Conservation (phyloP, 2,329 filamentous ascomycete species). For the Stylonectria norvegica region DNA sequence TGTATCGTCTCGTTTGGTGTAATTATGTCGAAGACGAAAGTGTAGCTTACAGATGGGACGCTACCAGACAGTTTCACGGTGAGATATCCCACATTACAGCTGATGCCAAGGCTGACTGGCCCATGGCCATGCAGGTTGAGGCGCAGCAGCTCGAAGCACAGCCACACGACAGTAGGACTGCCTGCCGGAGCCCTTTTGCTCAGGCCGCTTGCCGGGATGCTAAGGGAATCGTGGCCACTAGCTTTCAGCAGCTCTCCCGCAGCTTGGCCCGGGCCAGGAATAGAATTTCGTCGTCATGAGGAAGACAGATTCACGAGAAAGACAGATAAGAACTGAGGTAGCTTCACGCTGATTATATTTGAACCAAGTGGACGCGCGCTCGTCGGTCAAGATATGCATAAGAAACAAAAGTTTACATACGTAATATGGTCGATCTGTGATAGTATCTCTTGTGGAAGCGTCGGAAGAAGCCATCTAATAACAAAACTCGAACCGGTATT, state of each 20-base stretch:
- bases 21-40: too few species aligned
- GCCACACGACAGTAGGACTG: conserved; percentile 24
- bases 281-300: conserved; percentile 8
- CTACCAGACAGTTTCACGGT: conserved; percentile 1
- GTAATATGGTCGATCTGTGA: too few species aligned
- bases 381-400: too few species aligned
- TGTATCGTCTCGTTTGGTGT: too few species aligned
- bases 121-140: conserved; percentile 11
- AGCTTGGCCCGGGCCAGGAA: conserved; percentile 13
- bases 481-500: conserved; percentile 21
- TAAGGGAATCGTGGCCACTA: conserved; percentile 20
- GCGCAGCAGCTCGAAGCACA: conserved; percentile 23
- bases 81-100: conserved; percentile 12
- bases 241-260: conserved; percentile 4
- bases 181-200: too few species aligned
- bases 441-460: too few species aligned
- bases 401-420: too few species aligned
- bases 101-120: conserved; percentile 12
- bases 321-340: too few species aligned
- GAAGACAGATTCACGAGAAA: too few species aligned
- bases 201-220: conserved; percentile 13
- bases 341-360: too few species aligned
- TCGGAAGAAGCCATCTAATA: conserved; percentile 23
- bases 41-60: too few species aligned
- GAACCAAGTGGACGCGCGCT: too few species aligned